Evolutionary conservation across 2,329 filamentous ascomycete genomes (phyloP).

Genomic region (Gnomoniopsis sp.): DNA sequence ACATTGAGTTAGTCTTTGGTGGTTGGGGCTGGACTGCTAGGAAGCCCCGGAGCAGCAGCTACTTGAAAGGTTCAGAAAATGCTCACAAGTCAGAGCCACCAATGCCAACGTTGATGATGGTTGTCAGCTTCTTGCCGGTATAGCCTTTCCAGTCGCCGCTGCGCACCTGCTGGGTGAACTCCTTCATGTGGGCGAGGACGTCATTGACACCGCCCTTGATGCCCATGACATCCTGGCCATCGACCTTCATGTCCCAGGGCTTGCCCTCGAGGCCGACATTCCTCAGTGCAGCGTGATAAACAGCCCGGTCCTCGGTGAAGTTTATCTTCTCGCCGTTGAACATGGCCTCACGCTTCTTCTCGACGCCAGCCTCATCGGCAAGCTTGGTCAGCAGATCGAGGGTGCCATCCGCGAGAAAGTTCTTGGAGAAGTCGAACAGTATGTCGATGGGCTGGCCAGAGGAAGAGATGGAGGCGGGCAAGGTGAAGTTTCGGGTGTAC

Average conservation of each 20-base stretch:
- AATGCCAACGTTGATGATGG: constrained; percentile 95
- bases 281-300: constrained; percentile 91
- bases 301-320: constrained; percentile 94
- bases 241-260: constrained; percentile 74
- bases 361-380: constrained; percentile 84
- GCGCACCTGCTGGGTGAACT: constrained; percentile 92
- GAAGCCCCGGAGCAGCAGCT: neutral
- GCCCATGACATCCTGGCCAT: constrained; percentile 90
- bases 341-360: constrained; percentile 95
- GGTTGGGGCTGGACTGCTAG: neutral
- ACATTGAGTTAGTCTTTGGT: constrained; percentile 22
- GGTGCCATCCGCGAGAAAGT: constrained; percentile 93
- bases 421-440: constrained; percentile 99
- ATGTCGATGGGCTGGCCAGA: constrained; percentile 63
- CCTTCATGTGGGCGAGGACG: constrained; percentile 95
- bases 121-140: constrained; percentile 95
- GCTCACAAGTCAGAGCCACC: constrained; percentile 96
- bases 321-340: constrained; percentile 98
- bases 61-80: neutral
- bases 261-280: constrained; percentile 63
- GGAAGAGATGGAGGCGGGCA: constrained; percentile 69
- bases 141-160: constrained; percentile 96
- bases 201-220: constrained; percentile 83
- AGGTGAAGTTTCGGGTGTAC: constrained; percentile 81
- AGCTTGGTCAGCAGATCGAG: constrained; percentile 82